Evolutionary conservation across 2,329 filamentous ascomycete species (phyloP).

Genomic region (Fusarium anguioides): DNA sequence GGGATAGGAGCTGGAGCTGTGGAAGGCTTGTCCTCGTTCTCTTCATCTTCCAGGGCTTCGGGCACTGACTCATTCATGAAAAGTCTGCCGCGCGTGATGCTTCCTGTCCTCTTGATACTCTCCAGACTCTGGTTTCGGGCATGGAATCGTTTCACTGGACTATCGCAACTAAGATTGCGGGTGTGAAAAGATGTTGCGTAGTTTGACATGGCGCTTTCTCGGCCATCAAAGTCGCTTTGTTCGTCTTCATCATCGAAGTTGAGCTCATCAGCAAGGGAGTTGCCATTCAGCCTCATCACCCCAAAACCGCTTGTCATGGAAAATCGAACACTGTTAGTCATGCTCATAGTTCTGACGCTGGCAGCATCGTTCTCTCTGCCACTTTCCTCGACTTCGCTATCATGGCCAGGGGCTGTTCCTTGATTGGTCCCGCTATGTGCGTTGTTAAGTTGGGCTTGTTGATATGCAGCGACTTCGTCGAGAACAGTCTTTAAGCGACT

Average conservation of each 20-base stretch:
- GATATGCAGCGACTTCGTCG: conserved; percentile 82
- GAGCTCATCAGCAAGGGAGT: conserved; percentile 91
- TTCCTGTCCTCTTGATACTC: conserved; percentile 66
- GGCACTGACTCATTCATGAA: conserved; percentile 66
- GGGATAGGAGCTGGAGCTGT: conserved; percentile 46
- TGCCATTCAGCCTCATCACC: conserved; percentile 68
- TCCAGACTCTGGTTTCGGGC: conserved; percentile 68
- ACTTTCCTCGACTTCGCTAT: conserved; percentile 71
- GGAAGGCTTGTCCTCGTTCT: conserved; percentile 62
- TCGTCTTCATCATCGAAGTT: conserved; percentile 85
- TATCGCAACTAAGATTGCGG: conserved; percentile 69
- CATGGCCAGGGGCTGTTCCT: conserved; percentile 52
- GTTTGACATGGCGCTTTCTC: conserved; percentile 69
- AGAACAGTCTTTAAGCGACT: conserved; percentile 84
- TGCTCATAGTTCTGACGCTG: conserved; percentile 78
- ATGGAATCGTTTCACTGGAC: conserved; percentile 61
- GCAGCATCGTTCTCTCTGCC: conserved; percentile 75
- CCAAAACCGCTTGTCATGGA: conserved; percentile 73
- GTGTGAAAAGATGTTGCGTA: conserved; percentile 58
- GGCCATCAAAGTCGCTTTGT: conserved; percentile 77
- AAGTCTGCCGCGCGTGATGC: conserved; percentile 64
- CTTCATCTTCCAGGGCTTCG: conserved; percentile 66
- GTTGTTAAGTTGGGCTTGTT: conserved; percentile 63
- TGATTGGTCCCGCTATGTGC: conserved; percentile 42
- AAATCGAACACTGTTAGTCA: conserved; percentile 77